These are phyloP conservation scores for Trypanosoma avium DNA, from an alignment of 208 protist genomes.

Conservation along the genomic window DNA sequence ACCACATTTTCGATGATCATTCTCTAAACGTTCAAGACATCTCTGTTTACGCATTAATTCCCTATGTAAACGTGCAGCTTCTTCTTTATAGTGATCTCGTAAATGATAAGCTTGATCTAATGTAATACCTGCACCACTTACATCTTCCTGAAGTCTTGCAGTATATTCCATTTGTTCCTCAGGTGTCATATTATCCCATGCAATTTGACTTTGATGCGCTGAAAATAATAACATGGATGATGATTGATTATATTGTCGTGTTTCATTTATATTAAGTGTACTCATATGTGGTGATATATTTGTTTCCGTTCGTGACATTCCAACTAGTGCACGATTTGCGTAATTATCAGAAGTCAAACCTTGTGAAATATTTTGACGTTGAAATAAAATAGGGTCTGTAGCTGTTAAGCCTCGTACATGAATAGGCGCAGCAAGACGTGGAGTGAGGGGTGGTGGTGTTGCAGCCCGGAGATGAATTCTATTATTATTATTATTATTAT, in stretches of 20 bases:
- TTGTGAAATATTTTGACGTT: background rate
- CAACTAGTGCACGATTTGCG: constrained; percentile 20
- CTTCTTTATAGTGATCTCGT: constrained; percentile 58
- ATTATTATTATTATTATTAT: background rate
- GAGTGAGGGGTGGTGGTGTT: constrained; percentile 15
- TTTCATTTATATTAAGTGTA: background rate
- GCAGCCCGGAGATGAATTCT: too few relatives aligned
- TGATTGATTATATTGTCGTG: background rate
- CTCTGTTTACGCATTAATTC: constrained; percentile 46
- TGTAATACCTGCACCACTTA: constrained; percentile 28
- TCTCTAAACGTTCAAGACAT: constrained; percentile 31
- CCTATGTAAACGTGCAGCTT: constrained; percentile 53
- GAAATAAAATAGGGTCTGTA: background rate
- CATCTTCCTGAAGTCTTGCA: constrained; percentile 47
- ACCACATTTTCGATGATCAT: constrained; percentile 29
- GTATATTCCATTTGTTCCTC: constrained; percentile 58
- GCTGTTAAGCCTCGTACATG: constrained; percentile 16
- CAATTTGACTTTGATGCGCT: background rate
- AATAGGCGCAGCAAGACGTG: constrained; percentile 23
- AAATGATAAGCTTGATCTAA: constrained; percentile 46
- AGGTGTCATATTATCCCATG: constrained; percentile 29
- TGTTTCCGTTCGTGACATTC: constrained; percentile 22
- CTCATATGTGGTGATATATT: constrained; percentile 18
- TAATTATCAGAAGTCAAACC: background rate
- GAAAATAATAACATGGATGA: too few relatives aligned